Base-by-base conservation (phyloP, 495 filamentous ascomycete species). In the Podospora tetraspora region DNA sequence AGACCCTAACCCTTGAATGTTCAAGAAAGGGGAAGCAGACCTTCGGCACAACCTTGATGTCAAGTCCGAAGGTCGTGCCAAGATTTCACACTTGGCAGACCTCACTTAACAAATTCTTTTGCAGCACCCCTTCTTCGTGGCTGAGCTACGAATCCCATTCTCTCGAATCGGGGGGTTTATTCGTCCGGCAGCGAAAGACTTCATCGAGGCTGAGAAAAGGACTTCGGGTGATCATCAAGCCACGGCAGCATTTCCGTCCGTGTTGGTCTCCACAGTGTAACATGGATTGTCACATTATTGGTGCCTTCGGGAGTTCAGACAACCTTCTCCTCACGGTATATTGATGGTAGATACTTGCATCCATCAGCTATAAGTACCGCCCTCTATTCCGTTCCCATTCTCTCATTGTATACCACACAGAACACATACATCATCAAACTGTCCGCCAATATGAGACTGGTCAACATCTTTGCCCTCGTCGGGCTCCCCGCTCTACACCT, bases 401-500 rank as follows among this genome's bases (percentile, higher is more conserved):
- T 37, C 34, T 4, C 34, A 34, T 34, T 34, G 32, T 12, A 3
- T 12, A 12, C 12, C 21, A 43, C 29, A 25, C 43, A 24, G 11
- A 16, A 57, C 23, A 19, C 25, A 25, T 25, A 25, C 25, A 25
- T 0, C 25, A 25, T 25, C 25, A 1, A 22, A 52, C 7, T 23
- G 56, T 32, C 27, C 57, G 19, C 3, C n/a, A 52, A 43, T 19
- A 74, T 72, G 70, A 69, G 57, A 21, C 23, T 64, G 34, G 13
- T 61, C 25, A n/a, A 59, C 23, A 3, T 67, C n/a, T 37, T 65
- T 10, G 5, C 61, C 37, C 64, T 75, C 32, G 3, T 59, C 27
- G 24, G 27, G 19, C 12, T 12, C 27, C 24, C 30, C 19, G 24
- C 16, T 7, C 27, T 63, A 30, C 61, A 57, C 23, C 61, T 57